A percentile compares a stretch with the other conserved stretches of the same genome.
Conservation (phyloP, 306 rosid species). For the Bauhinia variegata region DNA sequence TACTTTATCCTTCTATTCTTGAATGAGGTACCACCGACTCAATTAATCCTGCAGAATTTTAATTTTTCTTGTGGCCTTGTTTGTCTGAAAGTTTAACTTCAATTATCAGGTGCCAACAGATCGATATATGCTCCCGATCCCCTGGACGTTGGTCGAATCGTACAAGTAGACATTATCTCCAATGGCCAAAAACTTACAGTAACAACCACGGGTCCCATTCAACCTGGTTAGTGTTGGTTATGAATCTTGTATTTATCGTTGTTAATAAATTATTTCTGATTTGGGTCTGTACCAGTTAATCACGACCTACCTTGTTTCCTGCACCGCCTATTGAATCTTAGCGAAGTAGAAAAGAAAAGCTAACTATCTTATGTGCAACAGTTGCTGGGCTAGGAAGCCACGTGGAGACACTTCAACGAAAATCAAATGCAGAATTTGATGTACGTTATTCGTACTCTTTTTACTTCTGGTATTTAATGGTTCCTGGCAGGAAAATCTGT, state of each 20-base stretch:
- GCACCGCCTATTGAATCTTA: conserved; percentile 21
- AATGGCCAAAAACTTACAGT: conserved; percentile 64
- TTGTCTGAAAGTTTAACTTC: conserved; percentile 36
- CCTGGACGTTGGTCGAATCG: conserved; percentile 83
- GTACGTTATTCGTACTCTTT: conserved; percentile 53
- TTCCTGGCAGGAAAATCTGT: conserved; percentile 14
- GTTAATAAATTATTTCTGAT: conserved; percentile 1
- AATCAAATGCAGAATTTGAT: conserved; percentile 78
- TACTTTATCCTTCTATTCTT: conserved; percentile 14
- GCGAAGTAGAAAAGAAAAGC: conserved; percentile 37
- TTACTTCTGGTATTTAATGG: conserved; percentile 11
- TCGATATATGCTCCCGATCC: conserved; percentile 86
- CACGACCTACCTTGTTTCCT: background rate
- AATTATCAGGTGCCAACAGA: conserved; percentile 68
- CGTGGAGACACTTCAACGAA: conserved; percentile 70
- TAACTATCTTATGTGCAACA: conserved; percentile 46
- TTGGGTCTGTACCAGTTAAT: too few species aligned
- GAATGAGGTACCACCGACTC: background rate
- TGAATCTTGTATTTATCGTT: conserved; percentile 4
- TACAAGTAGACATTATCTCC: conserved; percentile 73
- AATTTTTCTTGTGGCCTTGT: conserved; percentile 7
- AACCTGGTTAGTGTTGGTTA: conserved; percentile 66
- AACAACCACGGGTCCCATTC: conserved; percentile 74
- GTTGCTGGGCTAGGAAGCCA: conserved; percentile 77
- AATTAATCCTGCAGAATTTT: conserved; percentile 8